Evolutionary conservation across 306 rosid genomes (phyloP), one percentile per base, ranked within the genome.

Genomic region (Cyamopsis tetragonoloba): DNA sequence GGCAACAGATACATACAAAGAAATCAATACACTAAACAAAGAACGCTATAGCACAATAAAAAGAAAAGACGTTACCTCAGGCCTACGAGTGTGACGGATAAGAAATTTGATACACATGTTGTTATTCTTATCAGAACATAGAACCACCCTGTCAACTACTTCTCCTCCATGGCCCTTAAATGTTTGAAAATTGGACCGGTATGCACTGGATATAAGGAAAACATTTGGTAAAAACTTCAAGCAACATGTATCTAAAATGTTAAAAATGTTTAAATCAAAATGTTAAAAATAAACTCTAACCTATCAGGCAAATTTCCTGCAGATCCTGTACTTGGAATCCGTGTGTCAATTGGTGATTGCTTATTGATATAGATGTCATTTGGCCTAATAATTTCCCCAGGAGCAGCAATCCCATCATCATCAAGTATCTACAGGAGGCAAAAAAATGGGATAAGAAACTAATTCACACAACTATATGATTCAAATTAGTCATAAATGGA

Each of bases 391-490:
- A 81, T 88, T 85, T 88, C 98, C 26, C 98, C 97, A 26, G 96
- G 98, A 17, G 97, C 83, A 68, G 98, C 97, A 77, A 93, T 67
- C 35, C 98, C 98, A 69, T 93, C 98, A 30, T 89, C 91, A 73
- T 93, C 98, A 71, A 89, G 84, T 66, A 86, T 74, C 96, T 92
- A 72, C 34, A 73, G 55, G 43, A 53, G 67, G 59, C 66, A 63
- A 43, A 46, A 77, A 24, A 62, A 34, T 10, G 43, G 24, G 53
- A 56, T 20, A 28, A 12, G 59, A 66, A 56, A 53, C 43, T 22
- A 41, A 30, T 31, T 49, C 15, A 37, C 22, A 39, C 4, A 30
- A 27, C 56, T 35, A 24, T 3, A 20, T 39, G 47, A 49, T 26
- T 48, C 49, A 41, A 68, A 58, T 7, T 4, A 17, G 15, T 26